Evolutionary conservation across 2,329 filamentous ascomycete genomes (phyloP).

Genomic region (Coniochaeta sp.): DNA sequence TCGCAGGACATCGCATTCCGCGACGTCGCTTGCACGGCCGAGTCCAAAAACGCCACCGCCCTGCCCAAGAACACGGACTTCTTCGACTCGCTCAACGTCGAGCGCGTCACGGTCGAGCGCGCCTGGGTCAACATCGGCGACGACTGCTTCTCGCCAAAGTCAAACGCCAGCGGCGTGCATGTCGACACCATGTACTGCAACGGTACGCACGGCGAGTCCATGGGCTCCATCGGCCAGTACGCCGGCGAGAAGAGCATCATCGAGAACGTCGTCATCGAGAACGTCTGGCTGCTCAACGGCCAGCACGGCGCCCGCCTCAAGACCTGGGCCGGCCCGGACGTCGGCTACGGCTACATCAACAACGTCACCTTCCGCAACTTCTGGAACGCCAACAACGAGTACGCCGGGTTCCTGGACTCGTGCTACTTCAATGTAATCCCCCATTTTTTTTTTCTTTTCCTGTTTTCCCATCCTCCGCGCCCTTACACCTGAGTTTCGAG

Average conservation of each 20-base stretch:
- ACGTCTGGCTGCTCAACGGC: constrained; percentile 45
- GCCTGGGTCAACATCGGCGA: constrained; percentile 48
- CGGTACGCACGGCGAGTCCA: constrained; percentile 48
- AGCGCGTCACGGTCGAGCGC: constrained; percentile 42
- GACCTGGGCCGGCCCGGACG: constrained; percentile 49
- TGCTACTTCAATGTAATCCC: constrained; percentile 58
- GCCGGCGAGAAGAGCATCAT: constrained; percentile 46
- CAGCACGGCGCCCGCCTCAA: constrained; percentile 52
- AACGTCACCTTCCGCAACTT: constrained; percentile 58
- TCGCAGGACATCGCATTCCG: constrained; percentile 47
- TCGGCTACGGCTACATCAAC: constrained; percentile 53
- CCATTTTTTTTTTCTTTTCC: no score
- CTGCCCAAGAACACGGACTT: constrained; percentile 56
- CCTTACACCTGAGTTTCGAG: no score
- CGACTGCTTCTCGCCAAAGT: constrained; percentile 55
- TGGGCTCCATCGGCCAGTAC: constrained; percentile 54
- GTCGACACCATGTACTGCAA: constrained; percentile 56
- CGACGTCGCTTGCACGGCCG: constrained; percentile 45
- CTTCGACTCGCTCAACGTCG: constrained; percentile 52
- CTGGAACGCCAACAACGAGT: constrained; percentile 50
- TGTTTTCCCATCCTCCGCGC: no score
- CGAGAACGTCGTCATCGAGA: constrained; percentile 50
- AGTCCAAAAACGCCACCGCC: constrained; percentile 34
- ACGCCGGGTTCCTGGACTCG: constrained; percentile 50
- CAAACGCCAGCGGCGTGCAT: constrained; percentile 49